A percentile compares a stretch with the other conserved stretches of the same genome.
These are phyloP conservation scores for Porcisia deanei DNA, from an alignment of 208 protist genomes.

Conservation along the genomic window DNA sequence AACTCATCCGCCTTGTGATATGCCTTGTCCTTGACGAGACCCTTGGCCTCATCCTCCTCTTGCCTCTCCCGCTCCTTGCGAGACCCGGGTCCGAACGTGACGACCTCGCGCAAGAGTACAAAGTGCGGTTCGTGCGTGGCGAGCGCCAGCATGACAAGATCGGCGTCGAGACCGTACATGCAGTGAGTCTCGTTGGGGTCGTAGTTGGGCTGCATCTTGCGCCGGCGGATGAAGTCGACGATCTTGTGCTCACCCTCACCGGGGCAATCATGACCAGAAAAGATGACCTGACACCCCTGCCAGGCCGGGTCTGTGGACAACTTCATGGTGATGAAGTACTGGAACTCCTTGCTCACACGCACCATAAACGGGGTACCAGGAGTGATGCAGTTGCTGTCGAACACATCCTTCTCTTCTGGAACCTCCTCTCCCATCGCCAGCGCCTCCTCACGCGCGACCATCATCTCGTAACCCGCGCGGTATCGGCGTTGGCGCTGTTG, in stretches of 20 bases:
- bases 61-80: slow-evolving; percentile 74
- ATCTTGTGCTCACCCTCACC: slow-evolving; percentile 99
- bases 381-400: slow-evolving; percentile 99
- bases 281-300: slow-evolving; percentile 93
- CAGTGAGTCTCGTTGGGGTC: slow-evolving; percentile 96
- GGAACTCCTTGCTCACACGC: slow-evolving; percentile 88
- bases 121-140: slow-evolving; percentile 97
- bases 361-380: slow-evolving; percentile 99
- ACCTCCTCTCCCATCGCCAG: slow-evolving; percentile 64
- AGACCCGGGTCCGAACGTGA: slow-evolving; percentile 77
- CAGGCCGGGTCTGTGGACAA: slow-evolving; percentile 92
- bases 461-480: slow-evolving; percentile 86
- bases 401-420: slow-evolving; percentile 86
- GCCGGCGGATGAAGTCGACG: slow-evolving; percentile 98
- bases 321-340: slow-evolving; percentile 96
- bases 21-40: slow-evolving; percentile 78
- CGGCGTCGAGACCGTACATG: slow-evolving; percentile 98
- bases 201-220: slow-evolving; percentile 93
- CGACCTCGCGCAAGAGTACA: slow-evolving; percentile 96
- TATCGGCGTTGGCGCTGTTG: slow-evolving; percentile 98
- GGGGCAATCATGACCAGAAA: slow-evolving; percentile 94
- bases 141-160: slow-evolving; percentile 98
- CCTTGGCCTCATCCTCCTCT: slow-evolving; percentile 80
- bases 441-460: slow-evolving; percentile 81
- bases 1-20: slow-evolving; percentile 87